Percentiles rank a stretch among this genome's conserved stretches.
Conservation (phyloP, 1,284 basidiomycete species). For the Agaricales sp. region DNA sequence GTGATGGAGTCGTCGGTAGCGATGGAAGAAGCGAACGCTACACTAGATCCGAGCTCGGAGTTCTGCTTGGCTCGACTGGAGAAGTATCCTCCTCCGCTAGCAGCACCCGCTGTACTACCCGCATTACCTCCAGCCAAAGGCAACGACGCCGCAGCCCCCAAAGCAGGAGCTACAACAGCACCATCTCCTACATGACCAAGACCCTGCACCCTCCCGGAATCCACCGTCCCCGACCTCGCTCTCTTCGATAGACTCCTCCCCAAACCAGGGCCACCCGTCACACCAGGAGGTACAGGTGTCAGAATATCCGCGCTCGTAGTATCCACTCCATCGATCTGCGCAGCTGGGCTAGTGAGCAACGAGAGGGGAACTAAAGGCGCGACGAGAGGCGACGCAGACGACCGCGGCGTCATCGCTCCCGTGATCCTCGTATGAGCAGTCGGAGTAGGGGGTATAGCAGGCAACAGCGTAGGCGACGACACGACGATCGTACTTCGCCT, state of each 20-base stretch:
- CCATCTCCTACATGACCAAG: slow-evolving; percentile 14
- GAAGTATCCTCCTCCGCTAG: slow-evolving; percentile 35
- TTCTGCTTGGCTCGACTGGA: slow-evolving; percentile 21
- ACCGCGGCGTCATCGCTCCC: not conserved
- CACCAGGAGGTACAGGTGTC: no score
- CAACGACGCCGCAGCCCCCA: slow-evolving; percentile 24
- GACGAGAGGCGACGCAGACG: not conserved
- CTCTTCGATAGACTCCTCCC: not conserved
- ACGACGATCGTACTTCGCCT: slow-evolving; percentile 30
- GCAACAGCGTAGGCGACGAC: slow-evolving; percentile 45
- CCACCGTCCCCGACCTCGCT: not conserved
- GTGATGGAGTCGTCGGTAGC: no score
- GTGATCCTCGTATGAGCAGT: not conserved
- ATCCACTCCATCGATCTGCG: not conserved
- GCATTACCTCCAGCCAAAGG: no score
- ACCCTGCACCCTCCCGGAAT: not conserved
- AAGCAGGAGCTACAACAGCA: slow-evolving; percentile 34
- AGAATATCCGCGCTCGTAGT: not conserved
- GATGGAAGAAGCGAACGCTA: no score
- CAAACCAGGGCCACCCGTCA: not conserved
- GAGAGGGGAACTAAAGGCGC: not conserved
- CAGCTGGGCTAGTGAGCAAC: no score
- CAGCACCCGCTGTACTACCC: not conserved
- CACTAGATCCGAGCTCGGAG: not conserved
- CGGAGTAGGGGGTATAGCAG: not conserved